Percentiles rank a stretch among this genome's conserved stretches.
phyloP scores from a whole-genome alignment of 1,284 basidiomycete species.

The Cystobasidium sp. region DNA sequence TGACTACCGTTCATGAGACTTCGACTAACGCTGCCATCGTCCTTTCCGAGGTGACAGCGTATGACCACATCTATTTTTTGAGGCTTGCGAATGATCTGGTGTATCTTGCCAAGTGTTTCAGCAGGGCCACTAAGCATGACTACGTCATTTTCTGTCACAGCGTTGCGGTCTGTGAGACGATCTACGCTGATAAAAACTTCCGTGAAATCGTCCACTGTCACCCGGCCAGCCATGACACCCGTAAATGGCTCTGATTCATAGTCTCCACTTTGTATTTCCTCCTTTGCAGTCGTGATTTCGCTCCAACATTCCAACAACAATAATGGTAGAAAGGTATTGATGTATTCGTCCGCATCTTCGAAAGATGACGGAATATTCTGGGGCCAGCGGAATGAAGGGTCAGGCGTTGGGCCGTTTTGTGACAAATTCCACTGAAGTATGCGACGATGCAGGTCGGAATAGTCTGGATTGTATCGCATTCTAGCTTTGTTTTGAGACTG shows the following conservation, averaged over 20 bases:
- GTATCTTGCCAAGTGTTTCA: constrained; percentile 73
- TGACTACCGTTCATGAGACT: constrained; percentile 64
- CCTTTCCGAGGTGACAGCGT: constrained; percentile 58
- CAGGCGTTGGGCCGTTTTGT: constrained; percentile 33
- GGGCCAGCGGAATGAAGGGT: constrained; percentile 52
- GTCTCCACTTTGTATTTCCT: constrained; percentile 64
- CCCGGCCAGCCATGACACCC: constrained; percentile 61
- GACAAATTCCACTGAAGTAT: constrained; percentile 78
- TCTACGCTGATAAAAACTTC: constrained; percentile 65
- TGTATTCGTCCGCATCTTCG: constrained; percentile 70
- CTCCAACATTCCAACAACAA: constrained; percentile 90
- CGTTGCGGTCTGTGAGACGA: constrained; percentile 69
- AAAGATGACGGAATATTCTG: constrained; percentile 70
- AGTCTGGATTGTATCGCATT: constrained; percentile 78
- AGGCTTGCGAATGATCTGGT: constrained; percentile 66
- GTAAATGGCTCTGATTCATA: constrained; percentile 34
- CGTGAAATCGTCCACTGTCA: constrained; percentile 72
- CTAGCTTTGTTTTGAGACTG: constrained; percentile 65
- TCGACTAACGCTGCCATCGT: constrained; percentile 56
- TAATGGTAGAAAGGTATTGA: constrained; percentile 80
- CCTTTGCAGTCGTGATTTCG: constrained; percentile 74
- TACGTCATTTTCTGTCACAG: constrained; percentile 76
- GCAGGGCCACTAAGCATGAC: constrained; percentile 62
- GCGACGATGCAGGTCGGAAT: constrained; percentile 75
- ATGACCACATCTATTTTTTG: constrained; percentile 61